Conservation (phyloP, 805 yeast genomes). For the Myxozyma mucilagina region DNA sequence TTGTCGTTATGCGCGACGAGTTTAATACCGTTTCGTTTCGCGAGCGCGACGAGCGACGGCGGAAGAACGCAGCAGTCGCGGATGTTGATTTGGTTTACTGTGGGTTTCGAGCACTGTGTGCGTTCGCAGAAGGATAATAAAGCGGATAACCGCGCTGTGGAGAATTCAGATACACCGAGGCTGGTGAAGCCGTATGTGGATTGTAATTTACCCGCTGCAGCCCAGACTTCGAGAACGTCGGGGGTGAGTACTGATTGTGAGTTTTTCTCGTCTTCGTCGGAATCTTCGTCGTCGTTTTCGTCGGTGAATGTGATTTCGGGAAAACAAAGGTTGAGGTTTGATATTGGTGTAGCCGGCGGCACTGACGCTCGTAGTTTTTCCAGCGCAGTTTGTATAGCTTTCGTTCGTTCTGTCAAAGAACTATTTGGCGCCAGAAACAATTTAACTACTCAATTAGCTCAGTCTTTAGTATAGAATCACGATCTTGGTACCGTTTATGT, state of each 20-base stretch:
- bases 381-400: conserved; percentile 14
- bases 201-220: conserved; percentile 21
- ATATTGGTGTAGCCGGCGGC: conserved; percentile 10
- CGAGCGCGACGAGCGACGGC: conserved; percentile 36
- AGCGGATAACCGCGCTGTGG: conserved; percentile 32
- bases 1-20: conserved; percentile 42
- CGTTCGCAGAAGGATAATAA: conserved; percentile 27
- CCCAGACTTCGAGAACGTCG: conserved; percentile 33
- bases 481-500: too few species aligned
- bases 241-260: conserved; percentile 1
- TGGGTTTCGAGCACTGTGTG: conserved; percentile 23
- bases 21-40: conserved; percentile 35
- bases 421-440: conserved; percentile 22
- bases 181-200: conserved; percentile 16
- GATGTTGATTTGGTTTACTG: conserved; percentile 40
- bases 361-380: conserved; percentile 4
- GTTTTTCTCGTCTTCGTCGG: background rate
- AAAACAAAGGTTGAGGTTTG: conserved; percentile 33
- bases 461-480: too few species aligned
- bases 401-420: conserved; percentile 7
- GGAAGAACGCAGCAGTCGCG: conserved; percentile 43
- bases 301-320: conserved; percentile 39
- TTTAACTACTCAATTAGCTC: conserved; percentile 14
- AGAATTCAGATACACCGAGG: conserved; percentile 39
- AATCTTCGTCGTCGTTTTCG: conserved; percentile 31